Conservation (phyloP, 192 early-diverging fungal species). For the Gaertneriomyces semiglobifer region DNA sequence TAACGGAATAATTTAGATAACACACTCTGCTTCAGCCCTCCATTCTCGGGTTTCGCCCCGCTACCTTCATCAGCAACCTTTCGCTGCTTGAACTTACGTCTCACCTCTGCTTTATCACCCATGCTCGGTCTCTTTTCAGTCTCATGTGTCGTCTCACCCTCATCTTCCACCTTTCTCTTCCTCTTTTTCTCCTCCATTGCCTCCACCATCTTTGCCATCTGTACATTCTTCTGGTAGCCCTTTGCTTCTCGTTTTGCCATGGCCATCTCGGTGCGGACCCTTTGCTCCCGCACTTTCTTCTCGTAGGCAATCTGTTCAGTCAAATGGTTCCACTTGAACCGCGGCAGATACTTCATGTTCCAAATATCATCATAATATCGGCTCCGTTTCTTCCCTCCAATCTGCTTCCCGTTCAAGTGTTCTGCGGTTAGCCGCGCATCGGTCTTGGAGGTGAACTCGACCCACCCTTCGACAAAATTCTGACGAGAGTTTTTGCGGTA, state of each 20-base stretch:
- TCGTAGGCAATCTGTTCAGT: constrained; percentile 86
- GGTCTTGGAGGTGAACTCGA: constrained; percentile 92
- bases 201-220: constrained; percentile 80
- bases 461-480: constrained; percentile 94
- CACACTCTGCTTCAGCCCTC: constrained; percentile 13
- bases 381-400: constrained; percentile 83
- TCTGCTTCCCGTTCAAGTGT: constrained; percentile 74
- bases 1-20: constrained; percentile 23
- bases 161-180: constrained; percentile 40
- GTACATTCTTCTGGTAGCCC: constrained; percentile 82
- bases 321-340: constrained; percentile 95
- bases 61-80: constrained; percentile 26
- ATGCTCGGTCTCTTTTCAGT: constrained; percentile 31
- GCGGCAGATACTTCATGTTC: constrained; percentile 94
- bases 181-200: constrained; percentile 70
- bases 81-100: constrained; percentile 32
- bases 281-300: constrained; percentile 70
- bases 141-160: constrained; percentile 4
- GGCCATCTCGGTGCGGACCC: constrained; percentile 74
- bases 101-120: constrained; percentile 14
- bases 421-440: constrained; percentile 74
- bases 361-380: constrained; percentile 92
- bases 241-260: constrained; percentile 86
- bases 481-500: constrained; percentile 77
- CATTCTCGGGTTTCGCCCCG: not conserved